Evolutionary conservation across 805 yeast genomes (phyloP), one percentile per base, ranked within the genome.

Genomic region (Saccharomyces jurei): DNA sequence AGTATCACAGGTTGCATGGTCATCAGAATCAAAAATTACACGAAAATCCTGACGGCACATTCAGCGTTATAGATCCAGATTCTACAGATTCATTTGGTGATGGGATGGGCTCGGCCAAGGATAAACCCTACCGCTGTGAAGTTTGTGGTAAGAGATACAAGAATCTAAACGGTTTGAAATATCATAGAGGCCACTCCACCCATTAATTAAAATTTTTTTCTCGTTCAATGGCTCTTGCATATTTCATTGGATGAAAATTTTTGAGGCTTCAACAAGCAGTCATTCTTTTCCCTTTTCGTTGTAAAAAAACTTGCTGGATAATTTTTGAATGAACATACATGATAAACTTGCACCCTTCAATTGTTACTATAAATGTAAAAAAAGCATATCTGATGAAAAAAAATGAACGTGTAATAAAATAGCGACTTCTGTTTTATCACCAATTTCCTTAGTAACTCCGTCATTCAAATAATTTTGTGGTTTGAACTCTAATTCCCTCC

Each of bases 151-250:
- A 92, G 73, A 77, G 99, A 54, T 94, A 94, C 75, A 94, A 94
- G 78, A 94, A 94, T 67, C 76, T 94, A 65, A 94, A 94, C 70
- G 99, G 99, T 28, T 78, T 94, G 71, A 94, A 94, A 73, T 94
- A 94, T 71, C 99, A 94, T 72, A 82, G 97, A 64, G 98, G 97
- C 25, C 99, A 94, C 73, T 84, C 97, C n/a, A 92, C 98, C 47
- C 98, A 92, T 76, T 91, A 71, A 67, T 28, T n/a, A 26, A 25
- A 27, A 13, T 22, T 46, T 6, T 26, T n/a, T 26, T 29, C 14
- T 46, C 6, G 2, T 6, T 22, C 10, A 13, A 22, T 22, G n/a
- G 22, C n/a, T 46, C 25, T 46, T 25, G 9, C 10, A 22, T 21
- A 25, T 25, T 8, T n/a, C 21, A 25, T n/a, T n/a, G 11, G 13